Base-by-base conservation (phyloP, 371 early-diverging fungal genomes). In the Haplosporangium sp. region DNA sequence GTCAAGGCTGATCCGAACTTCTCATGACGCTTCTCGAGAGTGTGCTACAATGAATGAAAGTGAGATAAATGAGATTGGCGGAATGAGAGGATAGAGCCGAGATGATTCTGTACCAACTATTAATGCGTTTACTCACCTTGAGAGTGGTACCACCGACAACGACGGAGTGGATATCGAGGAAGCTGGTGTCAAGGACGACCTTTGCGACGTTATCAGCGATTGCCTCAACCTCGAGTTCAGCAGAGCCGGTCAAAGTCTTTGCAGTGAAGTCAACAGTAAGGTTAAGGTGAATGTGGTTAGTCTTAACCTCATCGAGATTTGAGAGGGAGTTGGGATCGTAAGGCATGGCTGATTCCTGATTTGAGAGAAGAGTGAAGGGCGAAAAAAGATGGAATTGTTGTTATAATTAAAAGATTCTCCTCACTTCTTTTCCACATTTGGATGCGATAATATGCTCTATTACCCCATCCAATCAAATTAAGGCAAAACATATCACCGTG, bases 241-340 rank as follows among this genome's bases (percentile, higher is more conserved):
- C 97, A 38, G 81, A 75, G n/a, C 96, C 98, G 9, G 72, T 68
- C 15, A 98, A 84, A 47, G 86, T 85, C 84, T 93, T 91, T 72
- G 79, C 64, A 20, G 82, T 85, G 84, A 98, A 98, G 71, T 95
- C 93, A 58, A 94, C 93, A 0, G 82, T 82, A 71, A 95, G 89
- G 74, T 88, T 84, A 62, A 97, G 85, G 72, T 95, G 93, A 38
- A 95, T 67, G 75, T 96, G 96, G 40, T 84, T 88, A 11, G 94
- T 92, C 50, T 84, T 66, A 35, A 95, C 84, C 67, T 95, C 88
- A 69, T 87, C 83, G 50, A 93, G 86, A 84, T 98, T 98, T 17
- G 97, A 90, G 68, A 90, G 92, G 70, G 95, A 93, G 83, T 92
- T 96, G 59, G 96, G 96, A 83, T 98, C 98, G 67, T 82, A 85